phyloP scores from a whole-genome alignment of 768 basidiomycete species.

The Auricularia sp. region DNA sequence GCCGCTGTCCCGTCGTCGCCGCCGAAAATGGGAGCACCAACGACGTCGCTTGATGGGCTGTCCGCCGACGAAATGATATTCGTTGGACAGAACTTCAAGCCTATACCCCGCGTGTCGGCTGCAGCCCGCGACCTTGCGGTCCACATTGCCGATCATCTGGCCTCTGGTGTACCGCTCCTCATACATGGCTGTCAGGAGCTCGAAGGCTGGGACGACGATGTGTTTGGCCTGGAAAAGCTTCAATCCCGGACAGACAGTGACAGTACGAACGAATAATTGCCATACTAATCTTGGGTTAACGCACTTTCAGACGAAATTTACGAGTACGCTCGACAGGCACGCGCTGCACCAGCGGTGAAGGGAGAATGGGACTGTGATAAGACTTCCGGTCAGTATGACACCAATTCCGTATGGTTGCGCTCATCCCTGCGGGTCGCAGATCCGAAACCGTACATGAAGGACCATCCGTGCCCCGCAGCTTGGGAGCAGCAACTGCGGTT shows the following conservation, averaged over 20 bases:
- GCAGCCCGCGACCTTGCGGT: constrained; percentile 20
- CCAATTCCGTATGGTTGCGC: neutral
- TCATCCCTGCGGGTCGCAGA: neutral
- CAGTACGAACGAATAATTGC: neutral
- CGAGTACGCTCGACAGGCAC: neutral
- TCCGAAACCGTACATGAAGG: neutral
- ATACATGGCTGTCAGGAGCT: constrained; percentile 51
- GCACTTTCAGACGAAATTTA: neutral
- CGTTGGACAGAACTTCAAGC: constrained; percentile 31
- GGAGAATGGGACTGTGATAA: neutral
- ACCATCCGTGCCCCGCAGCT: neutral
- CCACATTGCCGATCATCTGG: constrained; percentile 37
- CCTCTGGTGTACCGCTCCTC: constrained; percentile 48
- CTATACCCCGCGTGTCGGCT: constrained; percentile 30
- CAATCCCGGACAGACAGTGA: neutral
- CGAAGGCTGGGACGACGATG: constrained; percentile 39
- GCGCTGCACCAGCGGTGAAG: neutral
- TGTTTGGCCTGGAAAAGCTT: constrained; percentile 52
- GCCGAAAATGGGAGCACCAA: neutral
- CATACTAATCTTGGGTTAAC: neutral
- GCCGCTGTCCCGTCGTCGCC: neutral
- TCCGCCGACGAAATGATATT: constrained; percentile 30
- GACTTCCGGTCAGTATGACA: neutral
- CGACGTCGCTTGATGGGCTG: neutral
- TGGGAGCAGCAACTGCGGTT: neutral